Conservation (phyloP, 2,329 filamentous ascomycete species). For the Ophiognomonia clavigignenti-juglandacearum region DNA sequence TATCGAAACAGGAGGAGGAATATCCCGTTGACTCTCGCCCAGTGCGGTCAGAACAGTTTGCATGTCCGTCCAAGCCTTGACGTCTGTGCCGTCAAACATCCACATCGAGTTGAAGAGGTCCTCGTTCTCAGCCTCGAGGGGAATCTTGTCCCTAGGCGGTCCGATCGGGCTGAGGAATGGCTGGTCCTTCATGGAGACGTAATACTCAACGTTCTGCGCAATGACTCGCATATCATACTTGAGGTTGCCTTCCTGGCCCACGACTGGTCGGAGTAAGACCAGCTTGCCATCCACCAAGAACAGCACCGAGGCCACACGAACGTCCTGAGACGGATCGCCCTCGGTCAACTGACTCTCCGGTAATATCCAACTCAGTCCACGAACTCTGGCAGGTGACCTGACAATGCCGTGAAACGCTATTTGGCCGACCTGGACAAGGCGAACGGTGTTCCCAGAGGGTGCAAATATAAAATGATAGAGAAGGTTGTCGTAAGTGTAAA, state of each 20-base stretch:
- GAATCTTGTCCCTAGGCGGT: slow-evolving; percentile 21
- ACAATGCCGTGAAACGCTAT: slow-evolving; percentile 98
- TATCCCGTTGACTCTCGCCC: slow-evolving; percentile 59
- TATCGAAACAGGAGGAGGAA: slow-evolving; percentile 71
- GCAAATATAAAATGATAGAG: slow-evolving; percentile 93
- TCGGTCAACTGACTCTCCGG: slow-evolving; percentile 85
- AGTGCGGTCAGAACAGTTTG: slow-evolving; percentile 74
- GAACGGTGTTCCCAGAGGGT: slow-evolving; percentile 61
- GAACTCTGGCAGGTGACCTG: slow-evolving; percentile 83
- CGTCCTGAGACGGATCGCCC: slow-evolving; percentile 93
- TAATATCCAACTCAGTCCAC: slow-evolving; percentile 91
- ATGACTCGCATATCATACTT: slow-evolving; percentile 99
- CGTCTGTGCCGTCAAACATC: slow-evolving; percentile 84
- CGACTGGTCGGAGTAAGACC: slow-evolving; percentile 81
- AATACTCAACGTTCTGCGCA: slow-evolving; percentile 94
- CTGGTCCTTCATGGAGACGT: slow-evolving; percentile 86
- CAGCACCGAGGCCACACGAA: slow-evolving; percentile 85
- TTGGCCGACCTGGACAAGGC: slow-evolving; percentile 89
- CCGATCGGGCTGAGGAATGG: slow-evolving; percentile 36
- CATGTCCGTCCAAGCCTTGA: slow-evolving; percentile 86
- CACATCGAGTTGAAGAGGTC: slow-evolving; percentile 82
- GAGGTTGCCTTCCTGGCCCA: slow-evolving; percentile 74
- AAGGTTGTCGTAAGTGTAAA: slow-evolving; percentile 95
- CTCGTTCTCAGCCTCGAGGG: slow-evolving; percentile 29
- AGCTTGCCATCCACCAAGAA: slow-evolving; percentile 98